Base-by-base conservation (phyloP, 352 stramenopile genomes). In the Phytophthora boehmeriae region DNA sequence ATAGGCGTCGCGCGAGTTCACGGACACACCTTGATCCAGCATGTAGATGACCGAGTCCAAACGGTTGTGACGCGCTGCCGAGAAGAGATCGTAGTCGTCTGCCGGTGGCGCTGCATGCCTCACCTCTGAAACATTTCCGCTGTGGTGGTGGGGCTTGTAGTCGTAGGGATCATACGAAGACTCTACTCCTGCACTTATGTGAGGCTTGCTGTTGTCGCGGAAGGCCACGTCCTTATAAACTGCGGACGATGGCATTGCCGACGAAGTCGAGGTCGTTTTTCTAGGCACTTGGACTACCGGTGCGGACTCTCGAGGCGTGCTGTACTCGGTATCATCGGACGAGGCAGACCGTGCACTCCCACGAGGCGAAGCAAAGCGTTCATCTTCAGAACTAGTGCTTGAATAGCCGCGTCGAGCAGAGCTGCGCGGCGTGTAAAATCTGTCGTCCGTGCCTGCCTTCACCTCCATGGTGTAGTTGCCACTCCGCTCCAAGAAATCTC, bases 71-170 rank as follows among this genome's bases (percentile, higher is more conserved):
- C 87, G 66, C 8, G 86, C 73, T 8, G 89, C 84, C 16, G 86
- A 96, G 64, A 97, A 97, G 20, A 96, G 76, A 59, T 97, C 88
- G 65, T 89, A 88, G 43, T 89, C 78, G 0, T 75, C 54, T 36
- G 63, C 54, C 4, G 63, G 67, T 45, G 67, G 63, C 4, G 32
- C 39, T 28, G 67, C 48, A 36, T 41, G 20, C 32, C 71, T 52
- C 35, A 66, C 39, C 44, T 55, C 47, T 47, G 36, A 58, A 8
- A 39, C 19, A 14, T n/a, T 63, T 32, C 32, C 49, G 36, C 39
- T 44, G 23, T 20, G 28, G 17, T 68, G 49, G 22, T 69, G 63
- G 2, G 58, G 6, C 30, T 81, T 82, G 61, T 75, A 76, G 4
- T 89, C 68, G 30, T 36, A 49, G 42, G 30, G 34, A 48, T 67